Base-by-base conservation (phyloP, 2,329 filamentous ascomycete species). In the Bisporella sp. region DNA sequence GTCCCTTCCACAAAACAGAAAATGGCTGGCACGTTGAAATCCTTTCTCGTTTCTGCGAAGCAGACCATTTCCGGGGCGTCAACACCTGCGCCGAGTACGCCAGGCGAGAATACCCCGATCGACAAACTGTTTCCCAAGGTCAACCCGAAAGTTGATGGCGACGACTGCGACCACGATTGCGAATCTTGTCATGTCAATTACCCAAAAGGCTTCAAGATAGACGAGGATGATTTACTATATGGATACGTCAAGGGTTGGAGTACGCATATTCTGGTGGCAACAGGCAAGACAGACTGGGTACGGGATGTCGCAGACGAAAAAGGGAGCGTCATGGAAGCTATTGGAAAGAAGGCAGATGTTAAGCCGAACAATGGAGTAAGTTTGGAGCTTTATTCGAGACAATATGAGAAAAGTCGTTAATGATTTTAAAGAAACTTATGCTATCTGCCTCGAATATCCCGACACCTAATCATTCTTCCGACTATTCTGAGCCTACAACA, bases 231-330 rank as follows among this genome's bases (percentile, higher is more conserved):
- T 64, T 73, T 83, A 60, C 71, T 99, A 45, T 97, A 95, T 65
- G 93, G 92, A 1, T 76, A 87, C 52, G 79, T 96, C 55, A 87
- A 89, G 63, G 89, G 83, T 35, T 97, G 89, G 87, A 84, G 81
- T 62, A 93, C 90, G 21, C 93, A 99, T 69, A 66, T 96, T 54
- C 73, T 99, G 32, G 89, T 97, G 12, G 93, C 89, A 29, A 99
- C 93, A n/a, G 89, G 90, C 54, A 96, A 96, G 78, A 79, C 84
- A 30, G 93, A 99, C 69, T 99, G 93, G 93, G 86, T 92, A 64
- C 73, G 88, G 53, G 86, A 95, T 71, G 88, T 96, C 43, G 82
- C 80, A 50, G 87, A 97, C 64, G 93, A 97, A 73, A 84, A 87
- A 68, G 87, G 86, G 5, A 89, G 85, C 64, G 77, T 92, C 32